Percentiles rank a stretch among this genome's conserved stretches.
Evolutionary conservation across 202 grass and related monocot genomes (phyloP).

Genomic region (Dendrocalamus latiflorus): DNA sequence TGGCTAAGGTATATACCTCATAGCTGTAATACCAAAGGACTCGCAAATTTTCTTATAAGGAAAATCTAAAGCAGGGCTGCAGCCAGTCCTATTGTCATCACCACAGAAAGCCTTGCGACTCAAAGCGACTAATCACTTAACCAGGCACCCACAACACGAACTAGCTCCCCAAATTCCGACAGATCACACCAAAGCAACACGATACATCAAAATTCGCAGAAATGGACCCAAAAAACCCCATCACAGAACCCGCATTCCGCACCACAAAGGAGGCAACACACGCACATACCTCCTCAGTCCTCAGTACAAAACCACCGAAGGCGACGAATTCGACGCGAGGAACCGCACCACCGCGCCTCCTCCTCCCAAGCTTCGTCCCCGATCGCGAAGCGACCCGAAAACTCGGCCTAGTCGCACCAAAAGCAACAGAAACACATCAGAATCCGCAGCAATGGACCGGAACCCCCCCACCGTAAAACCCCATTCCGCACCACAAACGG

Average conservation of each 20-base stretch:
- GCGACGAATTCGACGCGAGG: not conserved
- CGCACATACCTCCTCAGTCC: not conserved
- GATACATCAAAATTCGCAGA: not conserved
- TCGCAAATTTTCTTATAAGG: not conserved
- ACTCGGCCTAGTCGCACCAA: not conserved
- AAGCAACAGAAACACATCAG: slow-evolving; percentile 4
- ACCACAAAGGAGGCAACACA: not conserved
- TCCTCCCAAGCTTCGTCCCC: not conserved
- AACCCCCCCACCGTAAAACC: not conserved
- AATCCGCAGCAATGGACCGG: not conserved
- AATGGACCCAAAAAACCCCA: not conserved
- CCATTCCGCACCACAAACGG: not conserved
- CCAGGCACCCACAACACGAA: not conserved
- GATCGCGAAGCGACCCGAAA: not conserved
- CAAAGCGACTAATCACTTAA: not conserved
- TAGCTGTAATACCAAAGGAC: not conserved
- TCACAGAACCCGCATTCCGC: not conserved
- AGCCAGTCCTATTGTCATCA: not conserved
- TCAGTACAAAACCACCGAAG: not conserved
- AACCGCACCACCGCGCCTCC: no score
- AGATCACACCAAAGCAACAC: no score
- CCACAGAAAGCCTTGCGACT: not conserved
- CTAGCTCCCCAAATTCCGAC: not conserved
- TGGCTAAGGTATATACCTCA: no score
- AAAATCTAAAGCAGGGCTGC: not conserved